Evolutionary conservation across 1,284 basidiomycete genomes (phyloP), one percentile per base, ranked within the genome.

Genomic region (Cutaneotrichosporon cavernicola): DNA sequence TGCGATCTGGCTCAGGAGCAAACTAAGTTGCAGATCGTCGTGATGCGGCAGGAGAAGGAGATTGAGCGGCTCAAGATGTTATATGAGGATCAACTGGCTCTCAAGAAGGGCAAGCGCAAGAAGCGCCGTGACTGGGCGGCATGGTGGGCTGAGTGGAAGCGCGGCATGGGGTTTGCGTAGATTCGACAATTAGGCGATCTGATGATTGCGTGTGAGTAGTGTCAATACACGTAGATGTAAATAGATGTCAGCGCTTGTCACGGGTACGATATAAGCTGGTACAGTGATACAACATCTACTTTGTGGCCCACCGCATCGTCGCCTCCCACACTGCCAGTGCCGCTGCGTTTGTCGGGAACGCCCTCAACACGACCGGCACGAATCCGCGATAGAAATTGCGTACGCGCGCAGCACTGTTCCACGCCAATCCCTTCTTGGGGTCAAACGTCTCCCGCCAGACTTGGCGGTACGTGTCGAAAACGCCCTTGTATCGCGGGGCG

Each of bases 271-370:
- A 43, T 43, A 43, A 2, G 5, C 26, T 26, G 16, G 40, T 43
- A 43, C 40, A 30, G 18, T 51, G 30, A 52, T 52, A 52, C 51
- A 52, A 18, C 21, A 26, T 40, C 43, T 59, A 63, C 58, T 55
- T 64, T 7, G 59, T 50, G 16, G 63, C 63, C 63, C 63, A 76
- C 38, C 77, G 64, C 80, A 81, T 81, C 5, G 79, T 75, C 4
- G 70, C 75, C 64, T 81, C 80, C 77, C 79, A 81, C 4, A 81
- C 80, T 3, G 77, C 74, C 47, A 81, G 66, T 10, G 80, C 80
- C 7, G 80, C 78, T 5, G 80, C 80, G 61, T 81, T 81, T 0
- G 79, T 80, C 0, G 80, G 80, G 67, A 80, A 80, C 2, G 80
- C 80, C 31, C 80, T 64, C 10, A 81, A 64, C 1, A 76, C 75